Conservation (phyloP, 163 green algal genomes). For the Chlamydomonas reinhardtii region DNA sequence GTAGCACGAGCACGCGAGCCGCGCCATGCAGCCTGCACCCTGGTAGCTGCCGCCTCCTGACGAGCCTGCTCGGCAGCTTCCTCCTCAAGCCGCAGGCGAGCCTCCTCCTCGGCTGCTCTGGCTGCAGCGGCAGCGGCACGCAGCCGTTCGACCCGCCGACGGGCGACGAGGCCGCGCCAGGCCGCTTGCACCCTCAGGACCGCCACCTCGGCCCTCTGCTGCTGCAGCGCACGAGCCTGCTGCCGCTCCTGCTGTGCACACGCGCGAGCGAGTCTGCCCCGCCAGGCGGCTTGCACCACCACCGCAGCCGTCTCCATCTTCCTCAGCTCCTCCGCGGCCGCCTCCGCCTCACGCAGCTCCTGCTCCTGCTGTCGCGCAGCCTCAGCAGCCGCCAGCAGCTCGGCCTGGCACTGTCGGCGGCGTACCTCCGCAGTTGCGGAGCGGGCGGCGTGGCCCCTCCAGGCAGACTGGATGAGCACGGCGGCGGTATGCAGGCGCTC, state of each 20-base stretch:
- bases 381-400: not conserved
- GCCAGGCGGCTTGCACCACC: not conserved
- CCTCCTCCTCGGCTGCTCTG: not conserved
- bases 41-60: not conserved
- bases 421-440: too few relatives aligned
- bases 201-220: too few relatives aligned
- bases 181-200: not conserved
- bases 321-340: too few relatives aligned
- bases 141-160: not conserved
- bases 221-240: too few relatives aligned
- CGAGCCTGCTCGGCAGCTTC: too few relatives aligned
- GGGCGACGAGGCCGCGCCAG: not conserved
- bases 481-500: not conserved
- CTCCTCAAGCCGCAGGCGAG: too few relatives aligned
- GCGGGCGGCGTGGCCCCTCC: too few relatives aligned
- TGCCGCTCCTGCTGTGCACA: too few relatives aligned
- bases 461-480: not conserved
- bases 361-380: not conserved
- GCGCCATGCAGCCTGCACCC: not conserved
- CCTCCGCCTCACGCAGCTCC: not conserved
- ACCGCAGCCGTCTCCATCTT: too few relatives aligned
- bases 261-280: too few relatives aligned
- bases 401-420: not conserved
- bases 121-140: too few relatives aligned
- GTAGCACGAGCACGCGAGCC: too few relatives aligned